Conservation (phyloP, 2,329 filamentous ascomycete species). For the Pestalotiopsis sp. region DNA sequence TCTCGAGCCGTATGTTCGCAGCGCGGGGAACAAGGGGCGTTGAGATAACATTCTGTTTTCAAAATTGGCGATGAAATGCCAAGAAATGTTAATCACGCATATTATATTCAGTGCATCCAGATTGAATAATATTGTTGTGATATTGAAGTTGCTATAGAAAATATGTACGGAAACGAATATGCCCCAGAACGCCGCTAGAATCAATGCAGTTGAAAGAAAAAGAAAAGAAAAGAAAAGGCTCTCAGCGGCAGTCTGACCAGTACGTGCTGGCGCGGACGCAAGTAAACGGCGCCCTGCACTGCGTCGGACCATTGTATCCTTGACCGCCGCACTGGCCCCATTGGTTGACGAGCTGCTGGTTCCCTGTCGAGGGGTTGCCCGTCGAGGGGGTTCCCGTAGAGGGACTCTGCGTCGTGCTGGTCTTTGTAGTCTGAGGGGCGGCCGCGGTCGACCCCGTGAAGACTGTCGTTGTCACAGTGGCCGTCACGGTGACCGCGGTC, state of each 20-base stretch:
- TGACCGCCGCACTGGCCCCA: neutral
- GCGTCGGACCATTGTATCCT: neutral
- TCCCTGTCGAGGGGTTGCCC: neutral
- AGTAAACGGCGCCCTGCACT: neutral
- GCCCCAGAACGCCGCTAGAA: neutral
- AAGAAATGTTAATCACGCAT: too few species aligned
- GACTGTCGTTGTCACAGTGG: neutral
- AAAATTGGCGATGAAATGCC: too few species aligned
- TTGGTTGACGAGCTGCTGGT: neutral
- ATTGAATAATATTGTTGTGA: too few species aligned
- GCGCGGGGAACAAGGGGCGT: slow-evolving; percentile 33
- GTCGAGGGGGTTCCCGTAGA: neutral
- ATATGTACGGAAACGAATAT: neutral
- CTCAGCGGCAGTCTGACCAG: neutral
- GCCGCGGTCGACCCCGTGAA: neutral
- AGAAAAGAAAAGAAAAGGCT: neutral
- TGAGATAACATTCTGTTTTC: neutral
- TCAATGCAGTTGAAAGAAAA: neutral
- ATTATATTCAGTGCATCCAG: too few species aligned
- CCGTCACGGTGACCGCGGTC: neutral
- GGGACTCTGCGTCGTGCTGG: neutral
- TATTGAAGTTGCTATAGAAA: neutral
- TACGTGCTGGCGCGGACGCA: neutral
- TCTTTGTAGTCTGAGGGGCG: neutral
- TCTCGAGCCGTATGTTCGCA: slow-evolving; percentile 51